These are phyloP conservation scores for Neotropicomus parvogracilis DNA, from an alignment of 1,284 basidiomycete genomes.

Conservation along the genomic window DNA sequence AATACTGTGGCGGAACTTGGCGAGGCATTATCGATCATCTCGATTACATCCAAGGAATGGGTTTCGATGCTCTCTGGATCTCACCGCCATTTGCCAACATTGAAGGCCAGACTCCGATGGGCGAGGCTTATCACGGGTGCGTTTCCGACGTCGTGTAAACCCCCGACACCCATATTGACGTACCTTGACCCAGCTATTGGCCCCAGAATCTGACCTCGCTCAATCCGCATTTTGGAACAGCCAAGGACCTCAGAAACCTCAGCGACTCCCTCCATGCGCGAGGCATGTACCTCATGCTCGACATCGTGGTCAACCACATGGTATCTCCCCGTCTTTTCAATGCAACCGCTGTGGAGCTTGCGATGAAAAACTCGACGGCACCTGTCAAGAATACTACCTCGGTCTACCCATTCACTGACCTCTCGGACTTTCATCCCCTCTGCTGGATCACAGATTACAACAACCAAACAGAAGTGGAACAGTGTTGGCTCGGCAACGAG, in stretches of 20 bases:
- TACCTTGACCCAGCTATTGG: slow-evolving; percentile 46
- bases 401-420: slow-evolving; percentile 36
- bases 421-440: slow-evolving; percentile 35
- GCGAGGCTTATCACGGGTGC: slow-evolving; percentile 62
- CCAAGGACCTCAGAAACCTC: slow-evolving; percentile 61
- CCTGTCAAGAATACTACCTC: slow-evolving; percentile 38
- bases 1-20: slow-evolving; percentile 77
- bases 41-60: slow-evolving; percentile 74
- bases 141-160: slow-evolving; percentile 5
- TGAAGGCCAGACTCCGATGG: slow-evolving; percentile 58
- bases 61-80: slow-evolving; percentile 72
- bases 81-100: slow-evolving; percentile 64
- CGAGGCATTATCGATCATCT: slow-evolving; percentile 65
- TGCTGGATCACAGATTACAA: slow-evolving; percentile 47
- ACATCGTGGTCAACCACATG: slow-evolving; percentile 74
- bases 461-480: slow-evolving; percentile 66
- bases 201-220: slow-evolving; percentile 55
- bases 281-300: slow-evolving; percentile 77
- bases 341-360: slow-evolving; percentile 27
- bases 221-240: slow-evolving; percentile 64
- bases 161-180: neutral
- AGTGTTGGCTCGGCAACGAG: slow-evolving; percentile 74
- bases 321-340: slow-evolving; percentile 37
- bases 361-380: slow-evolving; percentile 19
- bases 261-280: slow-evolving; percentile 59